Percentiles rank a stretch among this genome's conserved stretches.
Evolutionary conservation across 164 flowering plant genomes (phyloP).

Genomic region (Nelumbo lutea): DNA sequence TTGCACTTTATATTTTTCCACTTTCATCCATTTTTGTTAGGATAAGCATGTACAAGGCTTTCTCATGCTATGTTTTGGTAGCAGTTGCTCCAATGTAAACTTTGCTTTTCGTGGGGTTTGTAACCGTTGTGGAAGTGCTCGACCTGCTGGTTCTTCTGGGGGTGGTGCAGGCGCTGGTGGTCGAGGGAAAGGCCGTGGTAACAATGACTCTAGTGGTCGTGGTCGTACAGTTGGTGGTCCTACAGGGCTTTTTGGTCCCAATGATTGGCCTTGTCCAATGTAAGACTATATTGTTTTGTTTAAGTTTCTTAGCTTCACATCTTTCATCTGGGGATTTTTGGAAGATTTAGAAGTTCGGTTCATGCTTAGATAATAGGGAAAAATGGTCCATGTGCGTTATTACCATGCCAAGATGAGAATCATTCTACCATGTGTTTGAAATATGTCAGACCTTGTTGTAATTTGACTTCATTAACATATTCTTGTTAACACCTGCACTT

Average conservation of each 20-base stretch:
- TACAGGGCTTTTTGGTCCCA: constrained; percentile 95
- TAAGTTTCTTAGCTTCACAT: not conserved
- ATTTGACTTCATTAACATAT: no score
- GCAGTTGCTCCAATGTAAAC: constrained; percentile 94
- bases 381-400: no score
- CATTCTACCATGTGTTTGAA: no score
- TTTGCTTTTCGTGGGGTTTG: constrained; percentile 98
- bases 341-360: not conserved
- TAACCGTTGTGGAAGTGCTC: constrained; percentile 96
- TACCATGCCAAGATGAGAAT: no score
- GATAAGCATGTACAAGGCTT: constrained; percentile 10
- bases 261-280: constrained; percentile 99
- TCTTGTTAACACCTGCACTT: no score
- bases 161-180: constrained; percentile 64
- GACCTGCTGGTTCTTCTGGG: constrained; percentile 80
- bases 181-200: constrained; percentile 85
- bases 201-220: constrained; percentile 42
- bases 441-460: no score
- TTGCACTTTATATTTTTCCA: constrained; percentile 32
- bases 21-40: not conserved
- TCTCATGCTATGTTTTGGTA: constrained; percentile 22
- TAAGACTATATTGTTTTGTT: constrained; percentile 28
- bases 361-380: no score
- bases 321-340: not conserved
- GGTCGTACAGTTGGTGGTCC: constrained; percentile 55